These are phyloP conservation scores for Eudorina sp. DNA, from an alignment of 139 green algal species.

Conservation along the genomic window DNA sequence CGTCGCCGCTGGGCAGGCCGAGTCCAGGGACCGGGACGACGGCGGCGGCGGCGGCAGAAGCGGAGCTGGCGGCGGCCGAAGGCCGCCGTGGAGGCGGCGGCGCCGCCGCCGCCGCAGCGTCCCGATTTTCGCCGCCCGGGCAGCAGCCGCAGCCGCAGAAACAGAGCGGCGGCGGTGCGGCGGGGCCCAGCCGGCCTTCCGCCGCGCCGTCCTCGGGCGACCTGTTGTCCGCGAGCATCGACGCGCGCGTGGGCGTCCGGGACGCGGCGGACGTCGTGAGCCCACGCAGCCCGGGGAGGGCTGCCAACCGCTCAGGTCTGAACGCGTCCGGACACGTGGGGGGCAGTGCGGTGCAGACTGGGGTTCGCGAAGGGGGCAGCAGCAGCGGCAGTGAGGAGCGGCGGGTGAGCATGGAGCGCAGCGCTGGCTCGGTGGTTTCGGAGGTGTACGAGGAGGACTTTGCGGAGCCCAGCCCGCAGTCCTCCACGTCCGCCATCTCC, in stretches of 20 bases:
- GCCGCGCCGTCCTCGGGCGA: neutral
- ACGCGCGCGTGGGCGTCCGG: no score
- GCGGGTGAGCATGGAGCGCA: neutral
- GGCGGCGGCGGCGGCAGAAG: neutral
- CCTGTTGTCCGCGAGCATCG: neutral
- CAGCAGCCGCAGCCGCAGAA: no score
- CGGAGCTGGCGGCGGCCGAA: neutral
- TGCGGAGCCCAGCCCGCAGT: constrained; percentile 23
- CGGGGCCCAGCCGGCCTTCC: no score
- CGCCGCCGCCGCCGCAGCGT: neutral
- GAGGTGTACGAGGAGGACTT: constrained; percentile 49
- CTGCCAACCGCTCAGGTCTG: no score
- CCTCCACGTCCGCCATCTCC: neutral
- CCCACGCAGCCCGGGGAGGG: no score
- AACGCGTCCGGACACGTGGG: no score
- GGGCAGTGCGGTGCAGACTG: neutral
- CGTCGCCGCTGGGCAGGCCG: neutral
- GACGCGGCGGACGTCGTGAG: no score
- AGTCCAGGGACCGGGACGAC: neutral
- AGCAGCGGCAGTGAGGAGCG: neutral
- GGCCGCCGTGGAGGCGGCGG: neutral
- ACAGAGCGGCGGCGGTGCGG: no score
- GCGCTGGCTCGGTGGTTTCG: neutral
- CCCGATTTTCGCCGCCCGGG: no score
- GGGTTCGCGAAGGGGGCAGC: neutral